A percentile compares a stretch with the other conserved stretches of the same genome.
Conservation (phyloP, 257 asterid genomes). For the Gentiana straminea region DNA sequence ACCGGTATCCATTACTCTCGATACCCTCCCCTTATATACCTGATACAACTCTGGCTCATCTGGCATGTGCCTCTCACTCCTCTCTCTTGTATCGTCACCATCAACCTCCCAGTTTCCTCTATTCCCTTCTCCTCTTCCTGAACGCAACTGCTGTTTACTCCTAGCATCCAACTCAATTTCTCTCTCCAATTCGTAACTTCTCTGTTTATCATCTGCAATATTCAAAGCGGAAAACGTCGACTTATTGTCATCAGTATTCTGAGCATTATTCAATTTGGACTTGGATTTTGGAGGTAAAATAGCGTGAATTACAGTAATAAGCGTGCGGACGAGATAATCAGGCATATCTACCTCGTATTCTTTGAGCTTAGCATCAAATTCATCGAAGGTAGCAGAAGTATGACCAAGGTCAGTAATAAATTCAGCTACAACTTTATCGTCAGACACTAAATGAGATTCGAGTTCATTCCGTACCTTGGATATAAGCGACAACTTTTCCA, state of each 20-base stretch:
- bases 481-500: constrained; percentile 65
- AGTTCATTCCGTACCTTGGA: constrained; percentile 81
- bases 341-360: constrained; percentile 72
- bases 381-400: constrained; percentile 37
- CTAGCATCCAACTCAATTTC: constrained; percentile 64
- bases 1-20: constrained; percentile 85
- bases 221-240: constrained; percentile 42
- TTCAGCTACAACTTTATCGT: constrained; percentile 72
- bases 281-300: constrained; percentile 54
- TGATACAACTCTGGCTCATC: constrained; percentile 57
- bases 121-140: constrained; percentile 21
- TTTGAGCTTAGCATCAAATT: constrained; percentile 55
- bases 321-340: constrained; percentile 74
- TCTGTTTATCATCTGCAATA: constrained; percentile 56
- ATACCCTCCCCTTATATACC: constrained; percentile 79
- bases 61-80: constrained; percentile 4
- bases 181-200: constrained; percentile 71
- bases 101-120: constrained; percentile 15
- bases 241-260: constrained; percentile 25
- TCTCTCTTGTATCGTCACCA: constrained; percentile 33
- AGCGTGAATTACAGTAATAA: constrained; percentile 75
- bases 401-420: constrained; percentile 67
- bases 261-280: constrained; percentile 27
- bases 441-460: constrained; percentile 58
- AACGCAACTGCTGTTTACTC: constrained; percentile 18